Percentiles rank a stretch among this genome's conserved stretches.
Evolutionary conservation across 352 stramenopile species (phyloP).

Genomic region (Globisporangium ultimum): DNA sequence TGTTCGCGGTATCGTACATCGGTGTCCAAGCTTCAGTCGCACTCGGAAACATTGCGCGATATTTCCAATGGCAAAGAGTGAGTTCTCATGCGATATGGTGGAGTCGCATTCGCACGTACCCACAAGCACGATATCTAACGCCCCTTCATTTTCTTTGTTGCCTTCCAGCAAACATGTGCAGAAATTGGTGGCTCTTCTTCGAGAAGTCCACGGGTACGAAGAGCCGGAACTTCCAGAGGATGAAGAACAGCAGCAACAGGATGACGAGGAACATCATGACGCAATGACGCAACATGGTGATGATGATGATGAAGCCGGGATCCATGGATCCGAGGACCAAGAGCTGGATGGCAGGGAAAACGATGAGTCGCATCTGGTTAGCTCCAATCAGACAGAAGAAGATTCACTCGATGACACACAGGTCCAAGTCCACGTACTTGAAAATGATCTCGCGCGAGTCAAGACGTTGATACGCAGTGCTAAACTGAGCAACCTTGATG

Average conservation of each 20-base stretch:
- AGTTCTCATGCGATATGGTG: not conserved
- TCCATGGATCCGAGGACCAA: too few species aligned
- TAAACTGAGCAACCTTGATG: too few species aligned
- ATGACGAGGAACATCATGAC: constrained; percentile 21
- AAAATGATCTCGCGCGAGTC: too few species aligned
- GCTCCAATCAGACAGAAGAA: too few species aligned
- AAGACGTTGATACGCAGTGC: too few species aligned
- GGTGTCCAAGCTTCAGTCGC: constrained; percentile 12
- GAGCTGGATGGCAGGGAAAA: too few species aligned
- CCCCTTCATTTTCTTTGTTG: not conserved
- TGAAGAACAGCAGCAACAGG: constrained; percentile 21
- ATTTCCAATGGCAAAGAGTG: constrained; percentile 15
- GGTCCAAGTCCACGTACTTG: too few species aligned
- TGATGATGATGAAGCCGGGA: constrained; percentile 11
- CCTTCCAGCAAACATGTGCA: constrained; percentile 32
- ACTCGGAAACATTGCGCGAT: constrained; percentile 12
- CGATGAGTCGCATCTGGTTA: too few species aligned
- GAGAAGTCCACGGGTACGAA: constrained; percentile 20
- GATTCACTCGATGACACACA: too few species aligned
- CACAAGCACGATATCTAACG: too few species aligned
- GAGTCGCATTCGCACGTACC: too few species aligned
- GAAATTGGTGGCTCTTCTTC: constrained; percentile 32
- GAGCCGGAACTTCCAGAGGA: constrained; percentile 29
- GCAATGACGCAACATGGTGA: constrained; percentile 6
- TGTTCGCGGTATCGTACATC: constrained; percentile 8